A percentile compares a stretch with the other conserved stretches of the same genome.
phyloP scores from a whole-genome alignment of 352 stramenopile genomes.

The Pythium rhizo-oryzae region DNA sequence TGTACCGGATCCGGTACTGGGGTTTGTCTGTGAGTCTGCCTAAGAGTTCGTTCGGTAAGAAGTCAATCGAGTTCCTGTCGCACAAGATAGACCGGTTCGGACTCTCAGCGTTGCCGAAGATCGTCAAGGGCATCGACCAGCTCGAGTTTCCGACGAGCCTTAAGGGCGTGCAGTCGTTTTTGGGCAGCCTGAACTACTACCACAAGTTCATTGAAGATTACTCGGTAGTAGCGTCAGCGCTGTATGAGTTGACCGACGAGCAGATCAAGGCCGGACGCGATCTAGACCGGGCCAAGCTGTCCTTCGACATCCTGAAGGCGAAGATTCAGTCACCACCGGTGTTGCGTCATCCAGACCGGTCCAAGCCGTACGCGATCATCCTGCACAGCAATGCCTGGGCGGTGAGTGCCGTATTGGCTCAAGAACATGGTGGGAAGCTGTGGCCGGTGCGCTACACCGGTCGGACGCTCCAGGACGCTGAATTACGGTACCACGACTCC shows the following conservation, averaged over 20 bases:
- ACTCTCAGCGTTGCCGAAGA: conserved; percentile 12
- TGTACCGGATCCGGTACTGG: conserved; percentile 32
- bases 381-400: conserved; percentile 29
- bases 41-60: conserved; percentile 26
- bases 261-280: conserved; percentile 14
- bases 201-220: conserved; percentile 30
- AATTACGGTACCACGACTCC: no score
- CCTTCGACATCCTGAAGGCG: conserved; percentile 36
- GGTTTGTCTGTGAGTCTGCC: conserved; percentile 19
- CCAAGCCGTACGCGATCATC: conserved; percentile 29
- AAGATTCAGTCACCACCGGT: conserved; percentile 23
- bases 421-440: conserved; percentile 27
- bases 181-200: conserved; percentile 27
- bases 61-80: conserved; percentile 22
- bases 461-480: no score
- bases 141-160: conserved; percentile 18
- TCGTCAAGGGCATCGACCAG: background rate
- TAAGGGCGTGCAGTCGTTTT: conserved; percentile 28
- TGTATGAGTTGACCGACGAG: conserved; percentile 28
- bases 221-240: conserved; percentile 12
- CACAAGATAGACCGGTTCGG: conserved; percentile 17
- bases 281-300: conserved; percentile 21
- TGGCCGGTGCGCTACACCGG: no score
- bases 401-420: conserved; percentile 27
- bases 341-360: conserved; percentile 19